Evolutionary conservation across 176 grass and related monocot species (phyloP), one percentile per base, ranked within the genome.

Genomic region (Canna indica): DNA sequence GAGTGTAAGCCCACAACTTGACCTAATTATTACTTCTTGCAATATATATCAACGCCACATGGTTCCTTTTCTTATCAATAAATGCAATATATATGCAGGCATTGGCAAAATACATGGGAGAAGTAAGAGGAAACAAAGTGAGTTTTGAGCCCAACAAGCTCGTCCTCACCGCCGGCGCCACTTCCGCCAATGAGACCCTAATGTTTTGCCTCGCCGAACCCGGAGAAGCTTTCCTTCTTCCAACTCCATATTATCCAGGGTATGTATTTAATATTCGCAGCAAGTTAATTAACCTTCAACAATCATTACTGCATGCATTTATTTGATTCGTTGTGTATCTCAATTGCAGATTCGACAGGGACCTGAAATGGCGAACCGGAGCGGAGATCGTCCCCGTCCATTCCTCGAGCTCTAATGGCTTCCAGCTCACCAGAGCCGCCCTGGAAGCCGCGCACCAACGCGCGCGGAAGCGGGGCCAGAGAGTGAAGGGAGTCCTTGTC

Each of bases 231-330:
- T 90, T 97, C 59, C 89, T 97, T 63, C 75, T 97, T 57, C 93
- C 93, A 22, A 97, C 93, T 26, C 93, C 93, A 0, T 97, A 97
- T 75, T 97, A 97, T 79, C 93, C 93, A 58, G 93, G 93, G 93
- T 96, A 83, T 4, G 35, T 29, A 39, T 34, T 5, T 6, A 50
- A 4, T 20, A 15, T n/a, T n/a, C n/a, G n/a, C 52, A 56, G 0
- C 52, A 25, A 12, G 22, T 20, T n/a, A n/a, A n/a, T n/a, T n/a
- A n/a, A n/a, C n/a, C 54, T 11, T 58, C 9, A n/a, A 25, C 54
- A 25, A 25, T 25, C 10, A 26, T n/a, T 58, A 29, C 22, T 63
- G 36, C 41, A 38, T 22, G 45, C 54, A 41, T 27, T 31, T 12
- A n/a, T 10, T 59, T 16, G 20, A 50, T 50, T 50, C 5, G 47